These are phyloP conservation scores for Rhizopogon salebrosus DNA, from an alignment of 768 basidiomycete genomes.

Conservation along the genomic window DNA sequence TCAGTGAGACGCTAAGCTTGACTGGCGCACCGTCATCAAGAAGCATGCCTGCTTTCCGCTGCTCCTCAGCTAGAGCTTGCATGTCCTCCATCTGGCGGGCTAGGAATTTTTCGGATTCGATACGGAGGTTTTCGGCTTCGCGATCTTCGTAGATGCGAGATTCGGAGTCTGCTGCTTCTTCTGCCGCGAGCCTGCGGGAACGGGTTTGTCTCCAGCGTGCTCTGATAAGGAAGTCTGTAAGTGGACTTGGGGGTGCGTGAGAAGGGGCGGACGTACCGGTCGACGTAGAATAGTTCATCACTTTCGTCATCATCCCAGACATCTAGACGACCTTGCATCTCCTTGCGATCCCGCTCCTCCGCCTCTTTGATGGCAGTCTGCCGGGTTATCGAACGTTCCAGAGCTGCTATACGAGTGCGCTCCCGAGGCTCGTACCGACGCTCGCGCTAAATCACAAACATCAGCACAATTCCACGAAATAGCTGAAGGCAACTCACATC, in stretches of 20 bases:
- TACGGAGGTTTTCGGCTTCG: conserved; percentile 80
- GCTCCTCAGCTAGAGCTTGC: conserved; percentile 86
- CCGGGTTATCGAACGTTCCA: conserved; percentile 72
- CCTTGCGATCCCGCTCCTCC: conserved; percentile 73
- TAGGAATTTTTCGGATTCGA: conserved; percentile 91
- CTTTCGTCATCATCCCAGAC: conserved; percentile 93
- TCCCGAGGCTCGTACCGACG: conserved; percentile 92
- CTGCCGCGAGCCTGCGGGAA: conserved; percentile 61
- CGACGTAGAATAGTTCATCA: conserved; percentile 88
- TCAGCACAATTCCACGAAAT: background rate
- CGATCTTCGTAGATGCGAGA: conserved; percentile 80
- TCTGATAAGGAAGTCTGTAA: conserved; percentile 30
- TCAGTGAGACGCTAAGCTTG: conserved; percentile 73
- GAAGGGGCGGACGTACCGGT: conserved; percentile 54
- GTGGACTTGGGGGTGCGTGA: background rate
- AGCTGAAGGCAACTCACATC: conserved; percentile 55
- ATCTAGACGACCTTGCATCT: conserved; percentile 78
- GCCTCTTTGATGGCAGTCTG: conserved; percentile 69
- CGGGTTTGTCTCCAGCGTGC: conserved; percentile 82
- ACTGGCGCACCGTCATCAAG: conserved; percentile 91
- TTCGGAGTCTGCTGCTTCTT: conserved; percentile 80
- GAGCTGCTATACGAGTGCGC: conserved; percentile 67
- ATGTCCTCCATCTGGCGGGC: conserved; percentile 94
- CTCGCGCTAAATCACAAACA: conserved; percentile 57
- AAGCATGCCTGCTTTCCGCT: conserved; percentile 84